Evolutionary conservation across 805 yeast genomes (phyloP), one percentile per base, ranked within the genome.

Genomic region (Maudiozyma turicensis): DNA sequence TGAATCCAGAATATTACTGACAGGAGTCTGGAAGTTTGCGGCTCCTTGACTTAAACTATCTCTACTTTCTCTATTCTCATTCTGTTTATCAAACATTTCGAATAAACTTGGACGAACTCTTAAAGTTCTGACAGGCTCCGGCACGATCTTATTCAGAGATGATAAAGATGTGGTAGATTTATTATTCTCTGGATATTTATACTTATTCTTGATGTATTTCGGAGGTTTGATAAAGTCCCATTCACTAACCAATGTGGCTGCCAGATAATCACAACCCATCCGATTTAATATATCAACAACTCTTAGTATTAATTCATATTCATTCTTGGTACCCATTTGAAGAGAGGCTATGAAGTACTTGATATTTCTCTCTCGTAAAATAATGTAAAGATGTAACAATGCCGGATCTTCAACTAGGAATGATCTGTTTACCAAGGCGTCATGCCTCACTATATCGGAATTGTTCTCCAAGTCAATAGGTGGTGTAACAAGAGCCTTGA

Each of bases 241-340:
- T 51, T 77, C 78, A 44, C 71, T 72, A 1, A 84, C 70, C 43
- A 89, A 63, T 46, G 79, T 74, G 28, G 86, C 60, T 0, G 89
- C 81, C 40, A 91, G 64, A 51, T 81, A 77, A 58, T 90, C 95
- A 67, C 98, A 90, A 0, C 98, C 98, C 96, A 90, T 87, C 50
- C 95, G 72, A 13, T 79, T 73, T 58, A 88, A 86, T 52, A 88
- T 82, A 37, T 75, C 69, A 7, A 85, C 74, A 7, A 82, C 83
- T 53, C 81, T 77, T 10, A 77, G 58, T 13, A 89, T 74, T 58
- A 83, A 81, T 5, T 73, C 70, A 49, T 76, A 78, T 58, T 91
- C 97, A 5, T 59, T 48, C 9, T 54, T 66, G 8, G 78, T 64
- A 7, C 72, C 70, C 5, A 72, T 56, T 35, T 59, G 62, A 29